Base-by-base conservation (phyloP, 2,329 filamentous ascomycete genomes). In the Ilyonectria destructans region DNA sequence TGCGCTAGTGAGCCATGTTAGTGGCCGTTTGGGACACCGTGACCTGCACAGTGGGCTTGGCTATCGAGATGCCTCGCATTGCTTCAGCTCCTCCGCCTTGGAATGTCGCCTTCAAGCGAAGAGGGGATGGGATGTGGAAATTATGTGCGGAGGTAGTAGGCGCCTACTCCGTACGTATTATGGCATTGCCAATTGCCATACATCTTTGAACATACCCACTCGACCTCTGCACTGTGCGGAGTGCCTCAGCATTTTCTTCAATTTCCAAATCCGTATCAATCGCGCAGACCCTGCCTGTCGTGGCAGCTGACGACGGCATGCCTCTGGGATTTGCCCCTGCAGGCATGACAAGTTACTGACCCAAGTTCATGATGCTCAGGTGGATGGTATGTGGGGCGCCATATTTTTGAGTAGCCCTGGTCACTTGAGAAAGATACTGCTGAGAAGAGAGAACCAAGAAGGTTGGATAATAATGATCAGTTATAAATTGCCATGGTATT, bases 1-100 rank as follows among this genome's bases (percentile, higher is more conserved):
- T 63, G 73, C 73, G 70, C 69, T 65, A 74, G 69, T 57, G 35
- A 69, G 68, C 51, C 56, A 70, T 62, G 68, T 43, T 58, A 37
- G 67, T 59, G n/a, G 45, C 45, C 58, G 21, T 45, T 43, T 54
- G 37, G 51, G 43, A 35, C 55, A n/a, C 37, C 49, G 46, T 55
- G 43, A 58, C 43, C 60, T 46, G n/a, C n/a, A 21, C 45, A 46
- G 45, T 19, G 19, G 49, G 13, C 49, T n/a, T 52, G 19, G 19
- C 19, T 46, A 46, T 23, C 19, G n/a, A 52, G 49, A 51, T 51
- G 45, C 12, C 19, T n/a, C n/a, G n/a, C 40, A 15, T n/a, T 9
- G 40, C 4, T 19, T n/a, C 40, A 43, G 40, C 10, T 23, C 17
- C n/a, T 45, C 45, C 21, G 45, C 45, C 45, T 9, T 46, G 45